Base-by-base conservation (phyloP, 352 stramenopile species). In the Pythium brachiatum region DNA sequence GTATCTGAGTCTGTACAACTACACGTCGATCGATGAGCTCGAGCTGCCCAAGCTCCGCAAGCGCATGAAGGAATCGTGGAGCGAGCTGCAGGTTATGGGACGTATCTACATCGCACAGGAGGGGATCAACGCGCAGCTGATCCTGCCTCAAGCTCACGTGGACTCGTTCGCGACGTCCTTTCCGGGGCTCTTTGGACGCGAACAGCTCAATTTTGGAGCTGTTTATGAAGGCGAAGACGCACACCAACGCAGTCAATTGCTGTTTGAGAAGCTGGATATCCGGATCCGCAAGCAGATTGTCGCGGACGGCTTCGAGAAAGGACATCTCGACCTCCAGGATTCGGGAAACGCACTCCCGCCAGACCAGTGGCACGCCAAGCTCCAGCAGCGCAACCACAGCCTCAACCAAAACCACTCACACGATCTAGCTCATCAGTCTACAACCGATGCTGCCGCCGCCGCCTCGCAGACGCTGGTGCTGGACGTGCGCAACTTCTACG, bases 61-160 rank as follows among this genome's bases (percentile, higher is more conserved):
- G 23, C 58, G 70, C 3, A 44, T 88, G 60, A 60, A 64, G 13
- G 52, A 69, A 7, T 32, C 60, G 7, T 94, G 86, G 88, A 60
- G 55, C 13, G 46, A 61, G 16, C 56, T 95, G 34, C 71, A 73
- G 16, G 77, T 84, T 8, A 54, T 80, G 6, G 85, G 88, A 5
- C 72, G 88, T 53, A 82, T 98, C 15, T 99, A 99, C 73, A 90
- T 98, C 18, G 91, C 94, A 7, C 64, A 83, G 12, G 95, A 98
- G 80, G 95, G 94, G 20, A 81, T 98, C 47, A 99, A 99, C 77
- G 95, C 90, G 8, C 95, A 99, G 80, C 92, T 98, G 75, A 86
- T 92, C 38, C 76, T 98, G 27, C 94, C 95, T 2, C 83, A 84
- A 36, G 83, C 77, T 43, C 78, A 88, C 9, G 32, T 97, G 36